Base-by-base conservation (phyloP, 2,329 filamentous ascomycete species). In the Scleromitrula shiraiana region DNA sequence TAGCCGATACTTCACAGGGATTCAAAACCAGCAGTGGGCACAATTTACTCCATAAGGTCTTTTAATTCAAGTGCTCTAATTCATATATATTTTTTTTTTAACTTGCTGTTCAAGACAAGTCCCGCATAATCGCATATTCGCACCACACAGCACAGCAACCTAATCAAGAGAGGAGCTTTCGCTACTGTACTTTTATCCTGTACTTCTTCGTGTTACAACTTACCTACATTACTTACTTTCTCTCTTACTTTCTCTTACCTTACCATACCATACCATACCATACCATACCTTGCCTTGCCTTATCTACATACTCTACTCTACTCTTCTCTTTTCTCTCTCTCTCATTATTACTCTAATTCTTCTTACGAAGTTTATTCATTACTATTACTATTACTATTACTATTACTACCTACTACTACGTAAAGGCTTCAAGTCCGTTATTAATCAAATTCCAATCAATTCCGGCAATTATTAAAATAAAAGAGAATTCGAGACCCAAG, bases 1-100 rank as follows among this genome's bases (percentile, higher is more conserved):
- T 47, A 47, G 37, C 45, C 45, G 45, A 47, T 22, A 27, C 38
- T n/a, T 42, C 15, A 12, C 42, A 45, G 42, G 45, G 45, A 46
- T 46, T 20, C 24, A 27, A 17, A 20, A 19, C 23, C 41, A 35
- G 20, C 30, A 36, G 7, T 37, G 32, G 22, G 26, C 42, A 12
- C 17, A 14, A 32, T 9, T 15, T n/a, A 15, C 30, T 15, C 4
- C 22, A 17, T 2, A 40, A 15, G n/a, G 12, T 20, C 19, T 40
- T 15, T 35, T 26, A 24, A 40, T 40, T 23, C 15, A 20, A 9
- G 22, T 43, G n/a, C n/a, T 19, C 20, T 24, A 12, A 43, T 43
- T 20, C 30, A 43, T 20, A 27, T 43, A 36, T 33, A 26, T n/a
- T n/a, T 29, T 12, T 29, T 29, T 7, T 29, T 29, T 23, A 19